Conservation (phyloP, 2,329 filamentous ascomycete species). For the Leptographium lundbergii region DNA sequence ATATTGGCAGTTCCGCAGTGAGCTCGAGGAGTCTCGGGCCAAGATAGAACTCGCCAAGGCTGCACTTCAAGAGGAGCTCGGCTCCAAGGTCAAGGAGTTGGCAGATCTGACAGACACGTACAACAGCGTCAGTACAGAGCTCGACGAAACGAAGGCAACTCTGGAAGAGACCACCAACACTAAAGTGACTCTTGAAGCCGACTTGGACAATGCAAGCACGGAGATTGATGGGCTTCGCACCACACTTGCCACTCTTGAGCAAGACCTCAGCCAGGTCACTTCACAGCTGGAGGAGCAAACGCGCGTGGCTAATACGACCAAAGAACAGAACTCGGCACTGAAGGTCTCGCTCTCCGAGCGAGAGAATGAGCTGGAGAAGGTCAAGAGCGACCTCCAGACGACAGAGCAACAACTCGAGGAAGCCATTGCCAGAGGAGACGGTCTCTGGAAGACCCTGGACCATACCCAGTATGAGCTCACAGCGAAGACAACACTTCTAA, state of each 20-base stretch:
- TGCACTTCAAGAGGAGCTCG: conserved; percentile 15
- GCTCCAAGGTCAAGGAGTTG: conserved; percentile 13
- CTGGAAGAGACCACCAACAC: conserved; percentile 5
- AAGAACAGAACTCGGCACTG: conserved; percentile 13
- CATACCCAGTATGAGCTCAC: conserved; percentile 14
- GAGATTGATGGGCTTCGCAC: conserved; percentile 7
- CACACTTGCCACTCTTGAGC: conserved; percentile 1
- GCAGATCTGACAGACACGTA: conserved; percentile 10
- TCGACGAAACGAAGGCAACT: conserved; percentile 14
- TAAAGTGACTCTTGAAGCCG: conserved; percentile 5
- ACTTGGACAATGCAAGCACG: conserved; percentile 10
- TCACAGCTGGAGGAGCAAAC: conserved; percentile 8
- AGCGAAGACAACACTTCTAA: conserved; percentile 13
- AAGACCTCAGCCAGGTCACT: conserved; percentile 1
- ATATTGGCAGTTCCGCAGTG: conserved; percentile 21
- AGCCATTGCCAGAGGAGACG: conserved; percentile 7
- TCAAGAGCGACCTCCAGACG: conserved; percentile 12
- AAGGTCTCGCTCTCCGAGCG: conserved; percentile 12
- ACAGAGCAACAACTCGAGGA: conserved; percentile 16
- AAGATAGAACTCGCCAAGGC: conserved; percentile 15
- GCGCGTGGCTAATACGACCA: conserved; percentile 3
- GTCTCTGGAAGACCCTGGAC: conserved; percentile 14
- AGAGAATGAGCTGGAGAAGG: conserved; percentile 13
- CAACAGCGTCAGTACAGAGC: conserved; percentile 8
- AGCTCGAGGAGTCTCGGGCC: conserved; percentile 17